Conservation (phyloP, 225 moss, liverwort and hornwort genomes). For the Straminergon stramineum region DNA sequence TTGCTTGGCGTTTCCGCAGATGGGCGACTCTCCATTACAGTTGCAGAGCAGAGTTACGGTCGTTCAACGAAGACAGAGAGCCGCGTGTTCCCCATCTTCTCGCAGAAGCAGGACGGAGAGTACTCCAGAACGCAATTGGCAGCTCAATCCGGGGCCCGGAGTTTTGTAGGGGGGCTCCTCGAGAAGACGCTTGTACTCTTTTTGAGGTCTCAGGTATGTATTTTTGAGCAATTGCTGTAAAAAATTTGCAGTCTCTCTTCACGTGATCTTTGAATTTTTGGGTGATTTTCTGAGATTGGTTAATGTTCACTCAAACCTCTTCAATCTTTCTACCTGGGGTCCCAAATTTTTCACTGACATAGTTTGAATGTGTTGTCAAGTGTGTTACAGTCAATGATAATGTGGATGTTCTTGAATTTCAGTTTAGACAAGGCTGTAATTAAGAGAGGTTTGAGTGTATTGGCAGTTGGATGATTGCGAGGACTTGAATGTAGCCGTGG, state of each 20-base stretch:
- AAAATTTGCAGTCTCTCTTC: background rate
- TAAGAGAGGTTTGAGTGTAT: background rate
- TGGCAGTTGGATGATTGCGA: conserved; percentile 40
- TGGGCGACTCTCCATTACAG: conserved; percentile 17
- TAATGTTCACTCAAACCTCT: background rate
- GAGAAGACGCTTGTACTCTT: conserved; percentile 41
- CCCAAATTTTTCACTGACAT: background rate
- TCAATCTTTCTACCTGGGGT: background rate
- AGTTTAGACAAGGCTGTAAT: background rate
- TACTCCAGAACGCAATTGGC: background rate
- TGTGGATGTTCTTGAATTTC: background rate
- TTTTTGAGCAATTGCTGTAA: background rate
- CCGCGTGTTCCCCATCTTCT: conserved; percentile 16
- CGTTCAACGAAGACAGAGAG: conserved; percentile 3
- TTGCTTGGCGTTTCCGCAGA: conserved; percentile 4
- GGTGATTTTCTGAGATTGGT: background rate
- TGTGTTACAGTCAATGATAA: background rate
- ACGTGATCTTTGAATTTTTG: background rate
- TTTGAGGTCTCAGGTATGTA: conserved; percentile 35
- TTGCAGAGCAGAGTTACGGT: background rate
- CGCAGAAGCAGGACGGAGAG: conserved; percentile 24
- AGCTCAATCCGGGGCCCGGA: conserved; percentile 14
- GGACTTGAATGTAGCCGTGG: conserved; percentile 35
- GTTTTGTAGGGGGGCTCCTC: conserved; percentile 29
- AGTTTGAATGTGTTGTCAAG: background rate